These are phyloP conservation scores for Somion occarium DNA, from an alignment of 1,284 basidiomycete species.

Conservation along the genomic window DNA sequence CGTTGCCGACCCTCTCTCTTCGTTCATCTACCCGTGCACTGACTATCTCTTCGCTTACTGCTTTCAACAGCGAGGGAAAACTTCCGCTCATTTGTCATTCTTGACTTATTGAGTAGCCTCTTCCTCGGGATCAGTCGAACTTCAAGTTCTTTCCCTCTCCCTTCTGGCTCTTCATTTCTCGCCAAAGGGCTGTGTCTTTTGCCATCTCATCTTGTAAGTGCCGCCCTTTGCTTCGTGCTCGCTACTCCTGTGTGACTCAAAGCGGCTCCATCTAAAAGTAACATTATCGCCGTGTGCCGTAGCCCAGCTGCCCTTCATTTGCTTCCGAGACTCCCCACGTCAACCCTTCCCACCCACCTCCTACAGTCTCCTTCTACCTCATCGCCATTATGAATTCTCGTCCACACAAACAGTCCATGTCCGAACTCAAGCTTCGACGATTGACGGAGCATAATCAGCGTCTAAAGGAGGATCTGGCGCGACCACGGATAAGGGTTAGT, in stretches of 20 bases:
- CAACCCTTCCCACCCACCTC: neutral
- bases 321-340: neutral
- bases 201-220: slow-evolving; percentile 1
- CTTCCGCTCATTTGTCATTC: slow-evolving; percentile 5
- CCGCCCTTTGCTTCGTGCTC: neutral
- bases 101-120: neutral
- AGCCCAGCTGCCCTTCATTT: neutral
- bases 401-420: slow-evolving; percentile 82
- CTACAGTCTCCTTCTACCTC: neutral
- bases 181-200: neutral
- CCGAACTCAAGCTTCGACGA: slow-evolving; percentile 92
- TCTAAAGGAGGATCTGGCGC: slow-evolving; percentile 82
- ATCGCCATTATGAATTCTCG: slow-evolving; percentile 48
- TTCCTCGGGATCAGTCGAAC: neutral
- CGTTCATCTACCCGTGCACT: neutral
- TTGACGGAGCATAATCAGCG: slow-evolving; percentile 92
- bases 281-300: neutral
- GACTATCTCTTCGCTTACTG: neutral
- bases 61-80: slow-evolving; percentile 14
- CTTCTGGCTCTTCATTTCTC: slow-evolving; percentile 2
- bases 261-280: neutral
- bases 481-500: slow-evolving; percentile 85
- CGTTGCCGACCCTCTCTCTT: neutral
- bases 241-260: neutral
- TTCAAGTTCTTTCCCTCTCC: slow-evolving; percentile 4